Evolutionary conservation across 495 filamentous ascomycete species (phyloP).

Genomic region (Friedmanniomyces simplex): DNA sequence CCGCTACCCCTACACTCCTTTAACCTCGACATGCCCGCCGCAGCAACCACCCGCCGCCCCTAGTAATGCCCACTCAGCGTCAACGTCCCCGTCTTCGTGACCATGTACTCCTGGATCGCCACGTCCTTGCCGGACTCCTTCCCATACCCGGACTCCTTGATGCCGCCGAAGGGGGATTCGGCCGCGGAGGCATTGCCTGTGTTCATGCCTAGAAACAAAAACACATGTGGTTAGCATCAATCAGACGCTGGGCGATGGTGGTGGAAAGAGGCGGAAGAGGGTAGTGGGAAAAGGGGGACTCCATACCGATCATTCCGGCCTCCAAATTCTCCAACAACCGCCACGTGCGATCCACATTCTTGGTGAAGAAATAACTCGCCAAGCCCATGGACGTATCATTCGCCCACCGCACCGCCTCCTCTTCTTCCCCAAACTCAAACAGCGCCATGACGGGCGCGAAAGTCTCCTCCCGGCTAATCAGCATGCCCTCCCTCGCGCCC

Average conservation of each 20-base stretch:
- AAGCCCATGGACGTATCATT: constrained; percentile 45
- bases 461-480: constrained; percentile 56
- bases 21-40: not conserved
- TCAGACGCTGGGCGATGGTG: no score
- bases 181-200: constrained; percentile 53
- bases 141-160: constrained; percentile 67
- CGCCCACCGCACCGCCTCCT: constrained; percentile 48
- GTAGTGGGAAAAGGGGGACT: not conserved
- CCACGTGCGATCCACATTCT: constrained; percentile 63
- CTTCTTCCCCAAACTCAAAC: constrained; percentile 60
- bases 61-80: constrained; percentile 23
- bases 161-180: constrained; percentile 63
- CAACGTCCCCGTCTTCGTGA: constrained; percentile 52
- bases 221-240: no score
- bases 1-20: no score
- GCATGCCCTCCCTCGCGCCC: constrained; percentile 51
- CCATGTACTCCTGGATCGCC: constrained; percentile 57
- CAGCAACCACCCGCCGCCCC: not conserved
- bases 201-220: constrained; percentile 9
- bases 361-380: constrained; percentile 56
- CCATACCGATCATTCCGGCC: constrained; percentile 56
- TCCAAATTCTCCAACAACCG: constrained; percentile 62
- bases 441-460: constrained; percentile 61
- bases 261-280: no score
- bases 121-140: constrained; percentile 68